These are phyloP conservation scores for Cryphonectria japonica DNA, from an alignment of 2,329 filamentous ascomycete genomes.

Conservation along the genomic window DNA sequence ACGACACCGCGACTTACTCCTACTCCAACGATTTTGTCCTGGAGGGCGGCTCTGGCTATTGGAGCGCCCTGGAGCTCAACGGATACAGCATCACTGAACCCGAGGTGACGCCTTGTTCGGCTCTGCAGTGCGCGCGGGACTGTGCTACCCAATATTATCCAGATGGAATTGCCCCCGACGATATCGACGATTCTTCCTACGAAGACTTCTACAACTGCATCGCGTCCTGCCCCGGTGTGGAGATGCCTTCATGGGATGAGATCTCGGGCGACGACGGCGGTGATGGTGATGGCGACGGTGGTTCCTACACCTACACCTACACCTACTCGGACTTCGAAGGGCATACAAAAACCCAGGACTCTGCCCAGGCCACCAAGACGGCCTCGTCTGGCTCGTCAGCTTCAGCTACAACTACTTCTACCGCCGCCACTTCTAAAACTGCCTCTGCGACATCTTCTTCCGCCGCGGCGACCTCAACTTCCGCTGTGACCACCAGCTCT, in stretches of 20 bases:
- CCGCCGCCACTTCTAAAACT: not conserved
- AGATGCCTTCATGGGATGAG: conserved; percentile 2
- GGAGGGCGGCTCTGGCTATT: conserved; percentile 26
- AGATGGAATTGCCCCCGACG: not conserved
- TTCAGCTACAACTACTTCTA: not conserved
- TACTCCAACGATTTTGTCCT: conserved; percentile 29
- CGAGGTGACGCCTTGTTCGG: conserved; percentile 24
- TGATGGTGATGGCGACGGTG: not conserved
- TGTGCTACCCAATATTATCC: conserved; percentile 26
- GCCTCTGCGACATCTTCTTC: not conserved
- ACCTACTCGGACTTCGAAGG: not conserved
- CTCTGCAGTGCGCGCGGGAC: conserved; percentile 26
- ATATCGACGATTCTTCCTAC: not conserved
- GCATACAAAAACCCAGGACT: not conserved
- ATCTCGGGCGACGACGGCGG: conserved; percentile 17
- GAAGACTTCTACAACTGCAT: conserved; percentile 10
- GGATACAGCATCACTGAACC: conserved; percentile 17
- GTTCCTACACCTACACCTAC: too few species aligned
- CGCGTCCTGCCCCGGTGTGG: conserved; percentile 4
- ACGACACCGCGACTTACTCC: conserved; percentile 19
- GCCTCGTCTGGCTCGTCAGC: not conserved
- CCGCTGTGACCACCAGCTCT: not conserved
- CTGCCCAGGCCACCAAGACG: conserved; percentile 8
- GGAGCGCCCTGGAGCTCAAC: conserved; percentile 25
- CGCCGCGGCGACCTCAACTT: not conserved